These are phyloP conservation scores for Phytopythium ostracodes DNA, from an alignment of 352 stramenopile genomes.

Conservation along the genomic window DNA sequence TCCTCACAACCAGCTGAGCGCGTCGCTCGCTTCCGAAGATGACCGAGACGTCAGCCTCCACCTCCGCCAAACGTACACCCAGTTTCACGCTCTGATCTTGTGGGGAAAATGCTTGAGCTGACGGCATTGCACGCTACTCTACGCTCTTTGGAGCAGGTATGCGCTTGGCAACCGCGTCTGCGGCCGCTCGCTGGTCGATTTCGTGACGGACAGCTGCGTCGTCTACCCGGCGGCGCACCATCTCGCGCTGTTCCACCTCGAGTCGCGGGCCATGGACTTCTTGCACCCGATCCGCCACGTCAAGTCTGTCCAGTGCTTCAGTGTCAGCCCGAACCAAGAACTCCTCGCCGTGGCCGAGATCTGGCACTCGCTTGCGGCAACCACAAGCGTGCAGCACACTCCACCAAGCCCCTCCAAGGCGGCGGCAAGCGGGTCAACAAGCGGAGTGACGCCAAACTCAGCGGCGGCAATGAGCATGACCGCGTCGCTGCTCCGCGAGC, in stretches of 20 bases:
- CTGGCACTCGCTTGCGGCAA: conserved; percentile 15
- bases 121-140: too few species aligned
- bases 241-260: conserved; percentile 55
- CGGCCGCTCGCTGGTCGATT: conserved; percentile 43
- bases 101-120: too few species aligned
- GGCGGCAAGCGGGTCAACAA: neutral
- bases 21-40: conserved; percentile 10
- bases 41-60: conserved; percentile 33
- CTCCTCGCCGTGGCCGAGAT: conserved; percentile 64
- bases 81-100: too few species aligned
- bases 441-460: neutral
- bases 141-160: too few species aligned
- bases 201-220: conserved; percentile 46
- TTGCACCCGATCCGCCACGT: conserved; percentile 51
- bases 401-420: neutral
- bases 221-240: conserved; percentile 71
- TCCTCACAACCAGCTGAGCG: neutral
- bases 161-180: conserved; percentile 39
- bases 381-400: neutral
- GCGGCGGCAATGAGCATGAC: conserved; percentile 5
- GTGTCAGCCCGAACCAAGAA: conserved; percentile 63
- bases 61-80: conserved; percentile 39
- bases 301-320: conserved; percentile 60
- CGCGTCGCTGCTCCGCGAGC: conserved; percentile 21
- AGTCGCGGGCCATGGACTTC: conserved; percentile 66